phyloP scores from a whole-genome alignment of 2,329 filamentous ascomycete genomes.

The Fusarium equiseti region DNA sequence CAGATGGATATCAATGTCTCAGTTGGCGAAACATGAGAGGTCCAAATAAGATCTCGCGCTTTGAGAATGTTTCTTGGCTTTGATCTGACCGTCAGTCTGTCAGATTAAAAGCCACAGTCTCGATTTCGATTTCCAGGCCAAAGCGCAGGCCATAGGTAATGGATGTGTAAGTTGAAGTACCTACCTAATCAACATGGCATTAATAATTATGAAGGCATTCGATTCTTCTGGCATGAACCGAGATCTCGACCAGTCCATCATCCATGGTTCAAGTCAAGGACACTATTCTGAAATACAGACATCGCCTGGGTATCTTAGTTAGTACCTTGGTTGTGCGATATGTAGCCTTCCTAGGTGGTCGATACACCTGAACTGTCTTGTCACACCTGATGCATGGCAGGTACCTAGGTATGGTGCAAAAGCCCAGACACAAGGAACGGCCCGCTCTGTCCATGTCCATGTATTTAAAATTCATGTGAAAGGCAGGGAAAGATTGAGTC shows the following conservation, averaged over 20 bases:
- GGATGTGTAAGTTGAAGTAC: conserved; percentile 10
- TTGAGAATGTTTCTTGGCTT: conserved; percentile 13
- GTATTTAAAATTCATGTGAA: conserved; percentile 21
- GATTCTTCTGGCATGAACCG: conserved; percentile 4
- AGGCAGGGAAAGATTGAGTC: conserved; percentile 5
- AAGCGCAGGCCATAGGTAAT: neutral
- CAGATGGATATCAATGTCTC: conserved; percentile 30
- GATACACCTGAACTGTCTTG: neutral
- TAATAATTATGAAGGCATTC: conserved; percentile 1
- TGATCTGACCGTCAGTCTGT: conserved; percentile 8
- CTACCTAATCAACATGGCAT: conserved; percentile 8
- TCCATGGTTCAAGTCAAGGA: neutral
- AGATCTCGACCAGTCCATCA: neutral
- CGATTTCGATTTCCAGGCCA: conserved; percentile 11
- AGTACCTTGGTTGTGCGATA: conserved; percentile 2
- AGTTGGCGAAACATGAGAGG: conserved; percentile 25
- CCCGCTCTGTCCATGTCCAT: conserved; percentile 22
- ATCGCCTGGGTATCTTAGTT: neutral
- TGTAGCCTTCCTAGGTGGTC: neutral
- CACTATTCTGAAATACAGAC: conserved; percentile 2
- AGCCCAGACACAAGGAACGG: conserved; percentile 37
- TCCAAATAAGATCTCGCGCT: conserved; percentile 2
- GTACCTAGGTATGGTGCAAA: neutral
- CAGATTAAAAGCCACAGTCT: neutral
- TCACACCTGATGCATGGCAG: conserved; percentile 4